Base-by-base conservation (phyloP, 768 basidiomycete species). In the Roridomyces roridus region DNA sequence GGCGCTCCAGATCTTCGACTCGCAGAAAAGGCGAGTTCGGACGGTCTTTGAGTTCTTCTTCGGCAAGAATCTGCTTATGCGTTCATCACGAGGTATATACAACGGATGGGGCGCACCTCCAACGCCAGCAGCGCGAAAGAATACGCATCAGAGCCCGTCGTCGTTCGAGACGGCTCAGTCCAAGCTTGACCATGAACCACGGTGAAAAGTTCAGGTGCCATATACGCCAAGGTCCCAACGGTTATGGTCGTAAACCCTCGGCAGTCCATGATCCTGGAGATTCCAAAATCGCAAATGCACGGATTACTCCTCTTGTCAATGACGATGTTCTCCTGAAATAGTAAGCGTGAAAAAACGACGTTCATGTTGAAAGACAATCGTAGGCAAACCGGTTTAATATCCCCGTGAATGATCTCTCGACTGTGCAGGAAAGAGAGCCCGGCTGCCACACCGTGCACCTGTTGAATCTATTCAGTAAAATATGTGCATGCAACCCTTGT, bases 301-400 rank as follows among this genome's bases (percentile, higher is more conserved):
- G 56, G 43, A 28, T 46, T 31, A n/a, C 56, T 49, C 29, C 44
- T 41, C 46, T 57, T 57, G 56, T 57, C 56, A 39, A 57, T 34
- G 20, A 57, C 44, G 6, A 57, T 39, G 21, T 57, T 57, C 24
- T 39, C 20, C 40, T 18, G 40, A 51, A 29, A 44, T 37, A 26
- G 29, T 29, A 26, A 14, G 24, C 36, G 24, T 39, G 36, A 40
- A 17, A 24, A 46, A 46, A 41, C 20, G 26, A 18, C 18, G 20
- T 41, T 28, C 52, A 31, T 54, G n/a, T n/a, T n/a, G n/a, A n/a
- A n/a, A n/a, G n/a, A n/a, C n/a, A n/a, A n/a, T n/a, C n/a, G n/a
- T n/a, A n/a, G n/a, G n/a, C n/a, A n/a, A n/a, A 57, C 57, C 44
- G 41, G 20, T 47, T 59, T 59, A 23, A 60, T 42, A 39, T 60